Evolutionary conservation across 345 rosid species (phyloP), one percentile per base, ranked within the genome.

Genomic region (Isatis tinctoria): DNA sequence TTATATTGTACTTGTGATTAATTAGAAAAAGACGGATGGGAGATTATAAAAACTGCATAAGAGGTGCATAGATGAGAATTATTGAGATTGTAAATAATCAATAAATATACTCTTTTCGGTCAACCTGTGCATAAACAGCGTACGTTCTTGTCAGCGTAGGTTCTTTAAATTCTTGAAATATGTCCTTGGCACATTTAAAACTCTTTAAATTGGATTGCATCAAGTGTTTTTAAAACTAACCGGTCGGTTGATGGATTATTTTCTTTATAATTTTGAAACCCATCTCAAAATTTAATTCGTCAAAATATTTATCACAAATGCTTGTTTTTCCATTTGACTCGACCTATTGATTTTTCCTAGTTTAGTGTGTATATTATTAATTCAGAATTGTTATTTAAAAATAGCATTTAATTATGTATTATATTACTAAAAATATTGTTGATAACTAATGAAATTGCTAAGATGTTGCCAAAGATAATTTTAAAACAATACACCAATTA

Each of bases 121-220:
- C 79, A 75, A 68, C 63, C 63, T 75, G 48, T 54, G 57, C 74
- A 53, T 75, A 75, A 52, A 69, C 79, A 75, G 26, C 79, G 79
- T 75, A 75, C 79, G 79, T 75, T 75, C 74, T 69, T 75, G 79
- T 69, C 79, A 75, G 74, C 17, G 59, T 75, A 60, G n/a, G 39
- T 60, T 68, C 69, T 75, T 51, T 61, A 26, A 61, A 35, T 52
- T 69, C 70, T 59, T 69, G 51, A 69, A 69, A 35, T 37, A 65
- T 30, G 35, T 69, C 6, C 18, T 2, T 6, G 16, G 30, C 6
- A 22, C n/a, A 49, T 52, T 52, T 28, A 54, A 35, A 26, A 33
- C 48, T 47, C 49, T 65, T 56, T 65, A 10, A 54, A 52, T 33
- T 43, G 70, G 57, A 64, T 64, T 54, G 36, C 27, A 72, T 53